Percentiles rank a stretch among this genome's conserved stretches.
Conservation (phyloP, 2,329 filamentous ascomycete genomes). For the Coleophoma cylindrospora region DNA sequence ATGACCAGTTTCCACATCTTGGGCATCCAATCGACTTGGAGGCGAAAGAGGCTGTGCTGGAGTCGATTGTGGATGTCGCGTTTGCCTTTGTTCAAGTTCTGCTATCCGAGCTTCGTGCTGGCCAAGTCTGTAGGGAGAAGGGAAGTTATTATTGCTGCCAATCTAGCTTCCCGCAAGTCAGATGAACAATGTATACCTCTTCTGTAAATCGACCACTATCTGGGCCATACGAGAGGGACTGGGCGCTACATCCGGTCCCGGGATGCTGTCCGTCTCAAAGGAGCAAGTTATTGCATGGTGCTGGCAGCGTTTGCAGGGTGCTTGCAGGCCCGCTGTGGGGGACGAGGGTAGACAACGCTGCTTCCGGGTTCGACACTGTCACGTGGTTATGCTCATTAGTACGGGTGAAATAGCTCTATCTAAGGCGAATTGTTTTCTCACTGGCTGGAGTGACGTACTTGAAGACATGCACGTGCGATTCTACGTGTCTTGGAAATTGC, state of each 20-base stretch:
- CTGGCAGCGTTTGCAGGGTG: neutral
- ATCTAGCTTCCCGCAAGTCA: too few species aligned
- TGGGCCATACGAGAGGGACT: neutral
- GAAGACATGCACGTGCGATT: conserved; percentile 15
- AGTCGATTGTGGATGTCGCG: neutral
- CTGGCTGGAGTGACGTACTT: conserved; percentile 6
- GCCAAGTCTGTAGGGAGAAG: neutral
- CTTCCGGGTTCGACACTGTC: conserved; percentile 14
- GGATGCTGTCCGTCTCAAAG: neutral
- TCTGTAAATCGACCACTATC: neutral
- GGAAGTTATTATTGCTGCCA: too few species aligned
- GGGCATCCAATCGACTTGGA: neutral
- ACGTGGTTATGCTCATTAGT: neutral
- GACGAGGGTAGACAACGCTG: conserved; percentile 8
- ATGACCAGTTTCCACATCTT: too few species aligned
- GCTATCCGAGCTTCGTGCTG: neutral
- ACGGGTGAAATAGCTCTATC: too few species aligned
- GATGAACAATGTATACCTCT: too few species aligned
- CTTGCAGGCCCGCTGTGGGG: conserved; percentile 3
- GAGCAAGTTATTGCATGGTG: neutral
- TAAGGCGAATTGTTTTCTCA: too few species aligned
- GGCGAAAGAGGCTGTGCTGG: conserved; percentile 4
- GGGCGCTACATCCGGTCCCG: neutral
- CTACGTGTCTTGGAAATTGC: conserved; percentile 8
- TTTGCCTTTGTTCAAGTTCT: neutral